These are phyloP conservation scores for Vitellaria paradoxa DNA, from an alignment of 179 eudicot species.

Conservation along the genomic window DNA sequence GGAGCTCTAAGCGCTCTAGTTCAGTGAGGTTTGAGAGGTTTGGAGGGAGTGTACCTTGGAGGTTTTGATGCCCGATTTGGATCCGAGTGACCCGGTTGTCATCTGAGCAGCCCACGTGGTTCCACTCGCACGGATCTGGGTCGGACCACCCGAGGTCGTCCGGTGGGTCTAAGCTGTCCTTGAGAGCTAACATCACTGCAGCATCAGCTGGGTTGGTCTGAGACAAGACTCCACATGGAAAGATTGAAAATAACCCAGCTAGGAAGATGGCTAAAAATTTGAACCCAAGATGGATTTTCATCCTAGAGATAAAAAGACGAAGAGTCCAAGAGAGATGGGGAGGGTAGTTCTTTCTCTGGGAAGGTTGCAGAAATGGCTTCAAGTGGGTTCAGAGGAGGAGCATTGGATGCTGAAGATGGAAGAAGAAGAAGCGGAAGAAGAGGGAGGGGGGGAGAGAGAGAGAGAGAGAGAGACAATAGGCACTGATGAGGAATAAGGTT, in stretches of 20 bases:
- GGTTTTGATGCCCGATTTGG: constrained; percentile 63
- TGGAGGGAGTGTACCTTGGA: constrained; percentile 61
- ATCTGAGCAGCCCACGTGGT: constrained; percentile 41
- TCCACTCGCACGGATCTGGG: constrained; percentile 72
- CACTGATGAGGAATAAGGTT: no score
- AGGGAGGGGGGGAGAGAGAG: no score
- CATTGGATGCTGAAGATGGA: background rate
- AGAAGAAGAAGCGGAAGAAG: background rate
- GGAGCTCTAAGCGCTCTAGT: constrained; percentile 62
- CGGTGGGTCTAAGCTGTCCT: constrained; percentile 40
- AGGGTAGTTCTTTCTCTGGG: no score
- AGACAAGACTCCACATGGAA: background rate
- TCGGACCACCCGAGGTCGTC: constrained; percentile 43
- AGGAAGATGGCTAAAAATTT: background rate
- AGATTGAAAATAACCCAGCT: background rate
- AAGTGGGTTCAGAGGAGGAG: background rate
- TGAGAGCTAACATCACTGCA: constrained; percentile 50
- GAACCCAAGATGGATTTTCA: background rate
- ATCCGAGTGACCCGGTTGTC: constrained; percentile 56
- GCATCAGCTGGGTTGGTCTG: constrained; percentile 19
- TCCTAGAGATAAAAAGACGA: background rate
- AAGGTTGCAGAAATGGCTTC: no score
- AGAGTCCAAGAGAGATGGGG: background rate
- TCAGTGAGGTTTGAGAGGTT: constrained; percentile 36
- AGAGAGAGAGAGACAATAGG: background rate